Percentiles rank a stretch among this genome's conserved stretches.
phyloP scores from a whole-genome alignment of 352 stramenopile genomes.

The Globisporangium splendens region DNA sequence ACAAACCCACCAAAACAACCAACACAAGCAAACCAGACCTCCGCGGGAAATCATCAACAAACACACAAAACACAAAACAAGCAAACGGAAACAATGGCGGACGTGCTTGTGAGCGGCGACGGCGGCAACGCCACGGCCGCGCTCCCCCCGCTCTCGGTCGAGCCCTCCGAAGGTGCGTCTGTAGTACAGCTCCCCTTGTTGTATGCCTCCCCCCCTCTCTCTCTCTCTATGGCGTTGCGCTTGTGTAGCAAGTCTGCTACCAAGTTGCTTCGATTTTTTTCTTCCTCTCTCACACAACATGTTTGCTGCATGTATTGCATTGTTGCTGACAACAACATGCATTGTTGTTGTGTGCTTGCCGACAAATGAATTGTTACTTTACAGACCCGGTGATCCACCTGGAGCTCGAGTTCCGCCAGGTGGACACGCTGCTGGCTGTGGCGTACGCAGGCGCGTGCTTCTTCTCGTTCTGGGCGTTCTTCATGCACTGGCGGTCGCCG shows the following conservation, averaged over 20 bases:
- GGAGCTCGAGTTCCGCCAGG: slow-evolving; percentile 77
- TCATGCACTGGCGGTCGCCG: slow-evolving; percentile 59
- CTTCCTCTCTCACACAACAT: too few relatives aligned
- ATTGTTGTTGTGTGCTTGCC: too few relatives aligned
- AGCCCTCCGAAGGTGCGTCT: neutral
- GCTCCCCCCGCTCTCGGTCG: neutral
- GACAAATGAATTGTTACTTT: neutral
- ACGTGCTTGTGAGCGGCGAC: neutral
- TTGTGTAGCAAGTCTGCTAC: too few relatives aligned
- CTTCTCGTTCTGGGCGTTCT: slow-evolving; percentile 78
- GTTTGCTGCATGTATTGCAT: neutral
- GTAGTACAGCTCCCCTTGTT: neutral
- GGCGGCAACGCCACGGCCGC: neutral
- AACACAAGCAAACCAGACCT: too few relatives aligned
- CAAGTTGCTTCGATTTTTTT: too few relatives aligned
- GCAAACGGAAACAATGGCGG: neutral
- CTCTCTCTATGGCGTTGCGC: too few relatives aligned
- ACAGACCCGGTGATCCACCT: slow-evolving; percentile 61
- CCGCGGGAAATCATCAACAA: too few relatives aligned
- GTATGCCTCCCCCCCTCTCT: too few relatives aligned
- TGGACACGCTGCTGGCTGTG: slow-evolving; percentile 73
- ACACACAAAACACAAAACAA: neutral
- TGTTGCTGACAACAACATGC: neutral
- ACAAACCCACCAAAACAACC: too few relatives aligned
- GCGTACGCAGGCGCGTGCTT: slow-evolving; percentile 75